Evolutionary conservation across 805 yeast genomes (phyloP), one percentile per base, ranked within the genome.

Genomic region (Priceomyces fermenticarens): DNA sequence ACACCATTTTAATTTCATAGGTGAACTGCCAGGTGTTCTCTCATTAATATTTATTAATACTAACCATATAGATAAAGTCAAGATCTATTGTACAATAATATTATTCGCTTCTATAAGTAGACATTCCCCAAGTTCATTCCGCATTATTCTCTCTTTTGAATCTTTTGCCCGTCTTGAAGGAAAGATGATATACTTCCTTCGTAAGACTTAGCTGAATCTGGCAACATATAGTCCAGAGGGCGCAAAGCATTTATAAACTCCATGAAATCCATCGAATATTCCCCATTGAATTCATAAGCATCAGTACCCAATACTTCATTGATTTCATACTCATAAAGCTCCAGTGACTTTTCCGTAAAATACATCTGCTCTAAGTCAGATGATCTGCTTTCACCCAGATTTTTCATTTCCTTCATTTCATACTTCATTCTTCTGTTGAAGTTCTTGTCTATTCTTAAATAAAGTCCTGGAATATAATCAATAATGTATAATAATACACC

Each of bases 391-490:
- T 33, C n/a, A 35, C 40, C n/a, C 35, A 28, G 13, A 32, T 17
- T 30, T n/a, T 11, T 34, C 29, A 35, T 41, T 28, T 35, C 29
- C 26, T 41, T 35, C 27, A 17, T 16, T 33, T 43, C 36, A 9
- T 51, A 43, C 31, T 68, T 54, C 15, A 48, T 35, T 27, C 73
- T 45, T 37, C 55, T 49, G 45, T 69, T 69, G 49, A 58, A 70
- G 20, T 54, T 51, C 43, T 66, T 65, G 50, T 70, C 75, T 1
- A 70, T 66, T 36, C 75, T 50, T 36, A 70, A 56, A 46, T 70
- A 72, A 35, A 65, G 53, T 0, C 72, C 72, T 1, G 75, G 75
- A 25, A 70, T 52, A 10, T 54, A 41, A 45, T 70, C 73, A 43
- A 70, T 62, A 12, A 66, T 27, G 40, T 63, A 63, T 31, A 70